These are phyloP conservation scores for Microbotryum violaceum DNA, from an alignment of 1,284 basidiomycete genomes.

Conservation along the genomic window DNA sequence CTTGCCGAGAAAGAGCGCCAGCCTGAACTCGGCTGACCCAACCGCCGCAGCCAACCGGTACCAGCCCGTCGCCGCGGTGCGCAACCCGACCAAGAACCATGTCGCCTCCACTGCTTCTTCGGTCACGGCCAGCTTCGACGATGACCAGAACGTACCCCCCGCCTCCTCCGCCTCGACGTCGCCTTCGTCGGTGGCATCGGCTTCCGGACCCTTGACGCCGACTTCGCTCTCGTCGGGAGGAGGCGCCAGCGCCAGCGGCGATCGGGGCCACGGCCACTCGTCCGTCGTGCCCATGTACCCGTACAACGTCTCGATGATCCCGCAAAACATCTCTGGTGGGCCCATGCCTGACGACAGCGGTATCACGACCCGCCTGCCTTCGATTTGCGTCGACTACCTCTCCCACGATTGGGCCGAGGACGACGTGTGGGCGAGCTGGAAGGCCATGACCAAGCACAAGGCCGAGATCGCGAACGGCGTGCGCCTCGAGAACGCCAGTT, in stretches of 20 bases:
- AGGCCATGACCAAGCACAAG: conserved; percentile 97
- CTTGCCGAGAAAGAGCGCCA: too few relatives aligned
- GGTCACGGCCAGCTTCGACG: too few relatives aligned
- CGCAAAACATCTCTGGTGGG: conserved; percentile 30
- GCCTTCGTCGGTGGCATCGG: not conserved
- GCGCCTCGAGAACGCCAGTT: conserved; percentile 91
- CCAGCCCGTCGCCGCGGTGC: too few relatives aligned
- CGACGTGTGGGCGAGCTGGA: conserved; percentile 97
- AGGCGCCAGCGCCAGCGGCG: not conserved
- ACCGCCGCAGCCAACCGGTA: too few relatives aligned
- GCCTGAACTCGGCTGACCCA: too few relatives aligned
- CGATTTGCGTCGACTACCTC: conserved; percentile 57
- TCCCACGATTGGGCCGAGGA: conserved; percentile 97
- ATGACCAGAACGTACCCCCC: too few relatives aligned
- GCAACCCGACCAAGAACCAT: too few relatives aligned
- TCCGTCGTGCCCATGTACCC: conserved; percentile 37
- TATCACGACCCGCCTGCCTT: conserved; percentile 49
- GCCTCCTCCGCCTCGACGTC: conserved; percentile 4
- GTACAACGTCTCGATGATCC: conserved; percentile 38
- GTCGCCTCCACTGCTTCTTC: too few relatives aligned
- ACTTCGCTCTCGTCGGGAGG: conserved; percentile 1
- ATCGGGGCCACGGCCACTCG: conserved; percentile 8
- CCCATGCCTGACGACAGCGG: conserved; percentile 46
- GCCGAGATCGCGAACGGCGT: conserved; percentile 95
- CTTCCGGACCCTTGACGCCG: conserved; percentile 15